These are phyloP conservation scores for Xylaria polymorpha DNA, from an alignment of 2,329 filamentous ascomycete genomes.

Conservation along the genomic window DNA sequence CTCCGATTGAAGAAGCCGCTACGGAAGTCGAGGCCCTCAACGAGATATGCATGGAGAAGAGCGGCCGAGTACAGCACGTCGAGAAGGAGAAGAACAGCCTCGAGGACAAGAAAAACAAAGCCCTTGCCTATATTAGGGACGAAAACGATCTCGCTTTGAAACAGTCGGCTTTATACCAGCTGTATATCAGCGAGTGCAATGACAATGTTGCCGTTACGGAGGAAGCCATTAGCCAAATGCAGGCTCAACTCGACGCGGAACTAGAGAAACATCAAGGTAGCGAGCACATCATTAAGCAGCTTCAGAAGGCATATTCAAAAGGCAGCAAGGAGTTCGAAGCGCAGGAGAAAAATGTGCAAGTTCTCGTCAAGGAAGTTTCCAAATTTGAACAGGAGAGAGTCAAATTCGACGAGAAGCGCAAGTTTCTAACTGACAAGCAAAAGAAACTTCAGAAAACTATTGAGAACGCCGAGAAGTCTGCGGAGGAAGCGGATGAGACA, in stretches of 20 bases:
- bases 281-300: conserved; percentile 87
- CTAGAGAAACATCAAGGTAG: conserved; percentile 91
- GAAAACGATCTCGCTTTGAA: conserved; percentile 94
- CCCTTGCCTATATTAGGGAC: conserved; percentile 86
- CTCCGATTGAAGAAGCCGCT: conserved; percentile 93
- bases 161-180: conserved; percentile 90
- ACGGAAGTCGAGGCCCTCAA: conserved; percentile 91
- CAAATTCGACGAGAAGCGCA: conserved; percentile 97
- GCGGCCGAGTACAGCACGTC: conserved; percentile 92
- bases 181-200: conserved; percentile 87
- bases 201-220: conserved; percentile 90
- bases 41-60: conserved; percentile 95
- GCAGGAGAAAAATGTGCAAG: conserved; percentile 84
- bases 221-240: conserved; percentile 91
- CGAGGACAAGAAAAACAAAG: conserved; percentile 97
- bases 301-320: conserved; percentile 85
- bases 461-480: conserved; percentile 77
- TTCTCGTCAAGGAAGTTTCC: conserved; percentile 84
- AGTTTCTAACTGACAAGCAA: conserved; percentile 89
- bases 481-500: conserved; percentile 78
- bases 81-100: conserved; percentile 95
- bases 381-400: conserved; percentile 96
- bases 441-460: conserved; percentile 95
- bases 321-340: conserved; percentile 85
- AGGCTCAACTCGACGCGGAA: conserved; percentile 85